A percentile compares a stretch with the other conserved stretches of the same genome.
phyloP scores from a whole-genome alignment of 306 rosid genomes.

The Prunus dulcis region DNA sequence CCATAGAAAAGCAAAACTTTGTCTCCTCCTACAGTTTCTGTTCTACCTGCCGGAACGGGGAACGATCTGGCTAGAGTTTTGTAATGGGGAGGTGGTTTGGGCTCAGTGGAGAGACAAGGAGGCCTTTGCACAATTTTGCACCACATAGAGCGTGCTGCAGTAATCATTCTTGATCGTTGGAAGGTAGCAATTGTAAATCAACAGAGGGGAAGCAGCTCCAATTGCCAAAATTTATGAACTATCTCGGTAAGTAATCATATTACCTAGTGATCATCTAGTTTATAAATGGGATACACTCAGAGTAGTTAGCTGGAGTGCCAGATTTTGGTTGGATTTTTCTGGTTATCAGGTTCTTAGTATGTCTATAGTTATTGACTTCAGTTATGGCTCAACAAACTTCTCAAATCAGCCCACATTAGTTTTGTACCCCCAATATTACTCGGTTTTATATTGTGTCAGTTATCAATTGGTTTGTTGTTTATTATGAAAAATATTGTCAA shows the following conservation, averaged over 20 bases:
- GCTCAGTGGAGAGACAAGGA: constrained; percentile 95
- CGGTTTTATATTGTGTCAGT: neutral
- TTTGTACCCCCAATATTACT: neutral
- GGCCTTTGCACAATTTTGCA: constrained; percentile 91
- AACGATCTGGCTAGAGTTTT: constrained; percentile 97
- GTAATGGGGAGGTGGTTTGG: constrained; percentile 98
- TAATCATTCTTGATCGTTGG: constrained; percentile 97
- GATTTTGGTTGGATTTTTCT: neutral
- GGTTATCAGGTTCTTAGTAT: neutral
- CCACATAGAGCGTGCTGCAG: constrained; percentile 90
- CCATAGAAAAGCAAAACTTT: constrained; percentile 87
- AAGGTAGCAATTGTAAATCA: constrained; percentile 62
- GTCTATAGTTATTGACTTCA: neutral
- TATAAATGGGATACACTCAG: neutral
- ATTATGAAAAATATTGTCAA: too few relatives aligned
- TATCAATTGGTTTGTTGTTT: neutral
- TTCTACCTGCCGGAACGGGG: constrained; percentile 99
- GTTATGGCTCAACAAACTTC: neutral
- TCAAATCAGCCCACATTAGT: neutral
- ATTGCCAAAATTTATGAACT: constrained; percentile 77
- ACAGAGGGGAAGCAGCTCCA: constrained; percentile 61
- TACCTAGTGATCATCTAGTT: neutral
- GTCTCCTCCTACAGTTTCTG: constrained; percentile 98
- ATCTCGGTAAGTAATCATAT: constrained; percentile 67
- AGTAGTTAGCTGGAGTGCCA: neutral